Evolutionary conservation across 225 moss, liverwort and hornwort genomes (phyloP).

Genomic region (Antitrichia curtipendula): DNA sequence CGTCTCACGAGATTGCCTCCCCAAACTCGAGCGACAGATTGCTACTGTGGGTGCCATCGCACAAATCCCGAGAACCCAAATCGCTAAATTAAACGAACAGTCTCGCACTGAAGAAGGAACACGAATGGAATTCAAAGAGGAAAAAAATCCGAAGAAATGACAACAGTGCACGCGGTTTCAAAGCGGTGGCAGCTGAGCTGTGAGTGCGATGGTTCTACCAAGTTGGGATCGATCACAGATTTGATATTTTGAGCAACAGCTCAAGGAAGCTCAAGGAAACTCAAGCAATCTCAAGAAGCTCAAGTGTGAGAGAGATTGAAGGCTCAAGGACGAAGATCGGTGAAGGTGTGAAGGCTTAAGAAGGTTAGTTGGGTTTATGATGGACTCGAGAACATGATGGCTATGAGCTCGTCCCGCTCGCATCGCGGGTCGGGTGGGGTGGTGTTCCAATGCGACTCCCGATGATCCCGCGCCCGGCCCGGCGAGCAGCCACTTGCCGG

Average conservation of each 20-base stretch:
- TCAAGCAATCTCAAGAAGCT: not conserved
- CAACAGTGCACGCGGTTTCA: not conserved
- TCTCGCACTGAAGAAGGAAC: not conserved
- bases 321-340: not conserved
- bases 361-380: not conserved
- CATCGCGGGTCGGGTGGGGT: not conserved
- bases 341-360: not conserved
- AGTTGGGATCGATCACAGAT: not conserved
- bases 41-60: slow-evolving; percentile 8
- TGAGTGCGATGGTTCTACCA: not conserved
- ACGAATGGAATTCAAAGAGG: not conserved
- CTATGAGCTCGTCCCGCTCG: not conserved
- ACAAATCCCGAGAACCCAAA: not conserved
- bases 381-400: not conserved
- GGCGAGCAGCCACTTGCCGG: not conserved
- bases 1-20: not conserved
- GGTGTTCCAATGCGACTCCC: not conserved
- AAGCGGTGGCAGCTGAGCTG: not conserved
- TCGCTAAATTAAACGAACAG: not conserved
- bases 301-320: not conserved
- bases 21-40: slow-evolving; percentile 5
- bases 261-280: not conserved
- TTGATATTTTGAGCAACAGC: not conserved
- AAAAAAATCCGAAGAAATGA: not conserved
- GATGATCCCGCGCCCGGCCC: not conserved